phyloP scores from a whole-genome alignment of 2,329 filamentous ascomycete genomes.

The Penicillium corylophilum region DNA sequence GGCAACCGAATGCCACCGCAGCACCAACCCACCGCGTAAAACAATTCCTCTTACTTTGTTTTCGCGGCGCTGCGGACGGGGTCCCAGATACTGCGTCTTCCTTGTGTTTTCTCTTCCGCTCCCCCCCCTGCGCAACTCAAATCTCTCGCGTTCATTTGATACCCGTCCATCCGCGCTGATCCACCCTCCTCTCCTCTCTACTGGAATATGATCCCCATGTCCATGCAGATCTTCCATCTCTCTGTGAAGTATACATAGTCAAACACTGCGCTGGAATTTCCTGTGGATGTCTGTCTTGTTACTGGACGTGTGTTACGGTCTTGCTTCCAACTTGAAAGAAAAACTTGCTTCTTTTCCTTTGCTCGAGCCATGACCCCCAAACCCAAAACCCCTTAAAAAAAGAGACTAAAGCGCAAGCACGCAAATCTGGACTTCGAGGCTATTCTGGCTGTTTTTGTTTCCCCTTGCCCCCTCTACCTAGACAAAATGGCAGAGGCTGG shows the following conservation, averaged over 20 bases:
- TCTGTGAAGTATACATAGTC: slow-evolving; percentile 25
- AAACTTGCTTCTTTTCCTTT: neutral
- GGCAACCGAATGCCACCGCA: slow-evolving; percentile 78
- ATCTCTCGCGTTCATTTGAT: slow-evolving; percentile 38
- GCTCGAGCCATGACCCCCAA: slow-evolving; percentile 3
- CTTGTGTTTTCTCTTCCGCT: slow-evolving; percentile 26
- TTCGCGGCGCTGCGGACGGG: slow-evolving; percentile 18
- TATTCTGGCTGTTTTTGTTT: slow-evolving; percentile 26
- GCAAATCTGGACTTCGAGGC: slow-evolving; percentile 30
- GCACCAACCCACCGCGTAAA: slow-evolving; percentile 73
- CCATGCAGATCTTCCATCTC: slow-evolving; percentile 5
- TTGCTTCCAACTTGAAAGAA: slow-evolving; percentile 3
- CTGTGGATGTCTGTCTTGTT: slow-evolving; percentile 14
- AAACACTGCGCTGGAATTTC: slow-evolving; percentile 16
- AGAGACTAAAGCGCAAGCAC: slow-evolving; percentile 30
- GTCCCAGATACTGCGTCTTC: slow-evolving; percentile 26
- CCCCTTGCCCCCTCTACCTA: slow-evolving; percentile 35
- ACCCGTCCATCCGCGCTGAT: slow-evolving; percentile 35
- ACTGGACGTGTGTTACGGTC: slow-evolving; percentile 13
- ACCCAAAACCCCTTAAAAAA: slow-evolving; percentile 14
- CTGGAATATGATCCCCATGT: slow-evolving; percentile 7
- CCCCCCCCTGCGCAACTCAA: slow-evolving; percentile 19
- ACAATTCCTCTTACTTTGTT: slow-evolving; percentile 16
- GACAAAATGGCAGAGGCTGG: slow-evolving; percentile 35
- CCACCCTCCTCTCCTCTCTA: slow-evolving; percentile 16